Conservation (phyloP, 495 filamentous ascomycete genomes). For the Aspergillus taichungensis region DNA sequence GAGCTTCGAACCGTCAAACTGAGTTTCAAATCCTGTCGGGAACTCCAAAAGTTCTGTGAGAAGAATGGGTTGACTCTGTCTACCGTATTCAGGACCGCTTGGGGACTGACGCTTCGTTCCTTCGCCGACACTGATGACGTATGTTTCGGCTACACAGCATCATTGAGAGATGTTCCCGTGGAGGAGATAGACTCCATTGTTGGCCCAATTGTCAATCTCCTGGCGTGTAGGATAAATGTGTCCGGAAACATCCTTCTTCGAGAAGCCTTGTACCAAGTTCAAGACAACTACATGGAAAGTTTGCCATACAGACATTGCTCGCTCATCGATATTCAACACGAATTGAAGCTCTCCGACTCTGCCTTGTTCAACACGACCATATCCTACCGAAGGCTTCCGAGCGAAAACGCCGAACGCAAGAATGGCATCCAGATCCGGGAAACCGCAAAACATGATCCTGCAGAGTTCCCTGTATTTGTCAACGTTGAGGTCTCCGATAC, state of each 20-base stretch:
- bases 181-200: slow-evolving; percentile 38
- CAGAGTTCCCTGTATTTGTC: slow-evolving; percentile 46
- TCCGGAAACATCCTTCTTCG: slow-evolving; percentile 14
- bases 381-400: slow-evolving; percentile 30
- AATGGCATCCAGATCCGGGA: slow-evolving; percentile 31
- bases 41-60: slow-evolving; percentile 37
- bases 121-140: slow-evolving; percentile 44
- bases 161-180: slow-evolving; percentile 40
- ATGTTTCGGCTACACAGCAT: slow-evolving; percentile 46
- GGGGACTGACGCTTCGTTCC: slow-evolving; percentile 42
- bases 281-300: slow-evolving; percentile 42
- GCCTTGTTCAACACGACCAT: slow-evolving; percentile 9
- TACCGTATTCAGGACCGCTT: slow-evolving; percentile 44
- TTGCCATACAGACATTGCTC: slow-evolving; percentile 40
- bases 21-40: slow-evolving; percentile 17
- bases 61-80: slow-evolving; percentile 40
- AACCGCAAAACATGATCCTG: slow-evolving; percentile 41
- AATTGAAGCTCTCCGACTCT: slow-evolving; percentile 26
- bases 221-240: slow-evolving; percentile 41
- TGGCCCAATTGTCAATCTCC: slow-evolving; percentile 47
- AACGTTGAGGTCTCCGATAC: slow-evolving; percentile 44
- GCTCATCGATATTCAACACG: slow-evolving; percentile 47
- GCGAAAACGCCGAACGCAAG: slow-evolving; percentile 9
- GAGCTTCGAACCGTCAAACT: slow-evolving; percentile 27
- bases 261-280: slow-evolving; percentile 30